phyloP scores from a whole-genome alignment of 495 filamentous ascomycete genomes.

The Aspergillus campestris region DNA sequence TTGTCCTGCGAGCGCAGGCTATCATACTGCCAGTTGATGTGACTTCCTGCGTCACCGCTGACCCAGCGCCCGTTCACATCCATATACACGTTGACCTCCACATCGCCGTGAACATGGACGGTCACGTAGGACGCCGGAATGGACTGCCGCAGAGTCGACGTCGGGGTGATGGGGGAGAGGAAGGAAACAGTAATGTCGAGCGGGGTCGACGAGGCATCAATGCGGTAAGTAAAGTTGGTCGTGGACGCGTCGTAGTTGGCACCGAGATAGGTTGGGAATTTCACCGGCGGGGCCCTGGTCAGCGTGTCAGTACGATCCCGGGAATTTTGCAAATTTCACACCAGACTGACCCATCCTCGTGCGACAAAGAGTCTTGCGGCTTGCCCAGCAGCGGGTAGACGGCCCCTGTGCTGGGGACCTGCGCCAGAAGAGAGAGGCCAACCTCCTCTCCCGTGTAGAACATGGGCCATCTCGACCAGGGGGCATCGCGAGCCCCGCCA shows the following conservation, averaged over 20 bases:
- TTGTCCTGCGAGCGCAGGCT: conserved; percentile 25
- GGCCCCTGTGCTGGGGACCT: conserved; percentile 55
- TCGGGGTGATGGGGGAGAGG: conserved; percentile 86
- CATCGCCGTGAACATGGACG: conserved; percentile 60
- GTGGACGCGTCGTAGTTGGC: conserved; percentile 84
- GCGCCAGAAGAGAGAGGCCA: conserved; percentile 73
- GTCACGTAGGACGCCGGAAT: conserved; percentile 83
- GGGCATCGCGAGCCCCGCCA: conserved; percentile 59
- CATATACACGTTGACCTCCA: conserved; percentile 73
- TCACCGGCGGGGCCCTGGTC: conserved; percentile 31
- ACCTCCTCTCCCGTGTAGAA: conserved; percentile 87
- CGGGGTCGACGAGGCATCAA: conserved; percentile 36
- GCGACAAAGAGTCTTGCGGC: conserved; percentile 68
- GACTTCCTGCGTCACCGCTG: conserved; percentile 59
- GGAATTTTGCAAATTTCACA: not conserved
- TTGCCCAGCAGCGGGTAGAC: conserved; percentile 86
- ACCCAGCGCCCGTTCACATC: conserved; percentile 90
- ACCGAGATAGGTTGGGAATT: conserved; percentile 66
- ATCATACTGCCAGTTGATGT: conserved; percentile 60
- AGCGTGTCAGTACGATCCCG: not conserved
- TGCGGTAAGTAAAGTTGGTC: conserved; percentile 79
- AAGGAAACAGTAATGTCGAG: conserved; percentile 70
- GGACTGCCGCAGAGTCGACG: conserved; percentile 82
- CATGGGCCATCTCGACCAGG: conserved; percentile 93
- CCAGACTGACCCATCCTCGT: conserved; percentile 33